phyloP scores from a whole-genome alignment of 2,329 filamentous ascomycete genomes.

The Aschersonia sp. region DNA sequence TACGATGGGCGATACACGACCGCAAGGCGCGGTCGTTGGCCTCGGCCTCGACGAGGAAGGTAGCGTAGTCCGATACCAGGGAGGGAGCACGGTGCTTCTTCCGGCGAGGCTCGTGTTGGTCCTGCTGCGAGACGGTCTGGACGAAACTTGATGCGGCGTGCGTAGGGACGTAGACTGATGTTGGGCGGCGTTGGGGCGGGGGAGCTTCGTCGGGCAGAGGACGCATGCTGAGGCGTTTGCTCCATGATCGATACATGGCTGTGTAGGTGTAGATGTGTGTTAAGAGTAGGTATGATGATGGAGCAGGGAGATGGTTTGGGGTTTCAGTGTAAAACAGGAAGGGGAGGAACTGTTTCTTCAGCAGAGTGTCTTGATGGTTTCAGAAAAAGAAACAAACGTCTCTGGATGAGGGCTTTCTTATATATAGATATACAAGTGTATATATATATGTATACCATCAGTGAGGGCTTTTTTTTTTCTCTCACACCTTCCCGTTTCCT shows the following conservation, averaged over 20 bases:
- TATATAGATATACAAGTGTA: too few relatives aligned
- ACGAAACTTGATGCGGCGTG: conserved; percentile 16
- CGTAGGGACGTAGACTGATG: conserved; percentile 12
- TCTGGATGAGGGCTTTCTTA: too few relatives aligned
- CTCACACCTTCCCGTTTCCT: too few relatives aligned
- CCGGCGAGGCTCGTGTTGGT: background rate
- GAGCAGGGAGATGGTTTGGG: too few relatives aligned
- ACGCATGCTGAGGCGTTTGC: background rate
- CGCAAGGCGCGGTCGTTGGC: conserved; percentile 3
- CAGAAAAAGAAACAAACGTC: too few relatives aligned
- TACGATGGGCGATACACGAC: conserved; percentile 1
- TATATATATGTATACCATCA: too few relatives aligned
- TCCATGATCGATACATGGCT: conserved; percentile 1
- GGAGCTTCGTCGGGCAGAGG: too few relatives aligned
- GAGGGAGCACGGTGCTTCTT: background rate
- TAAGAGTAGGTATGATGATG: background rate
- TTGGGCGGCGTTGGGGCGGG: background rate
- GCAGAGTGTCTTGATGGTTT: too few relatives aligned
- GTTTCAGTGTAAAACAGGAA: too few relatives aligned
- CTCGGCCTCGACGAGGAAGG: conserved; percentile 9
- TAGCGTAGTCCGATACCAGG: conserved; percentile 8
- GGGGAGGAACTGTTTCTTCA: too few relatives aligned
- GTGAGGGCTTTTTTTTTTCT: too few relatives aligned
- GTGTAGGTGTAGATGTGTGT: background rate
- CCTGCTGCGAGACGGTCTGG: conserved; percentile 5